Evolutionary conservation across 2,329 filamentous ascomycete species (phyloP), one percentile per base, ranked within the genome.

Genomic region (Colletotrichum nymphaeae): DNA sequence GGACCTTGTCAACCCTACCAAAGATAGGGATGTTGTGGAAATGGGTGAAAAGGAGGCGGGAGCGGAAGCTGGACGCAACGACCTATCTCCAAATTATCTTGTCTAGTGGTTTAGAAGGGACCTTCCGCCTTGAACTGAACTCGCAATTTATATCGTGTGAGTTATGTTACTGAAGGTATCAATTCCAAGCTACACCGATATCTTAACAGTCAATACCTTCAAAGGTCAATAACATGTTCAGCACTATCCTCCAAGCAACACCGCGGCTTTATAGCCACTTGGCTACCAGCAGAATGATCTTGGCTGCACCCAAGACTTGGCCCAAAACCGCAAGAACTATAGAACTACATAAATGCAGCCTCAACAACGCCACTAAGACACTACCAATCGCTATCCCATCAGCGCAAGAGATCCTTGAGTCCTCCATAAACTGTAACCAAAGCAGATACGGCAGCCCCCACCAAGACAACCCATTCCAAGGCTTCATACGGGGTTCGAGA

Each of bases 341-440:
- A 4, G 19, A 4, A 11, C 8, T 5, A 49, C 19, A 49, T n/a
- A n/a, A n/a, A n/a, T n/a, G n/a, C n/a, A n/a, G 19, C 19, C 42
- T 11, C 19, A 8, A 2, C 3, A 49, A 49, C 3, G 8, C 0
- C 8, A 49, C 19, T 0, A 0, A 49, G 7, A 22, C 8, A 49
- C 19, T n/a, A 0, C 0, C 16, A n/a, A n/a, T 0, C 16, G 8
- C 19, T 49, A 0, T 4, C 7, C 0, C 4, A n/a, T n/a, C 19
- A 22, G 16, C 42, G 2, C 19, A 8, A 9, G 19, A 49, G 7
- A 22, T 4, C 19, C 8, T 49, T 1, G 19, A 11, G 19, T 2
- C 8, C 42, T 49, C 42, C 1, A n/a, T 11, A 1, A 49, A 19
- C 42, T n/a, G 19, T 1, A 49, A 49, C 3, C 19, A 49, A 11